phyloP scores from a whole-genome alignment of 1,139 yeast genomes.

The Kodamaea arcana region DNA sequence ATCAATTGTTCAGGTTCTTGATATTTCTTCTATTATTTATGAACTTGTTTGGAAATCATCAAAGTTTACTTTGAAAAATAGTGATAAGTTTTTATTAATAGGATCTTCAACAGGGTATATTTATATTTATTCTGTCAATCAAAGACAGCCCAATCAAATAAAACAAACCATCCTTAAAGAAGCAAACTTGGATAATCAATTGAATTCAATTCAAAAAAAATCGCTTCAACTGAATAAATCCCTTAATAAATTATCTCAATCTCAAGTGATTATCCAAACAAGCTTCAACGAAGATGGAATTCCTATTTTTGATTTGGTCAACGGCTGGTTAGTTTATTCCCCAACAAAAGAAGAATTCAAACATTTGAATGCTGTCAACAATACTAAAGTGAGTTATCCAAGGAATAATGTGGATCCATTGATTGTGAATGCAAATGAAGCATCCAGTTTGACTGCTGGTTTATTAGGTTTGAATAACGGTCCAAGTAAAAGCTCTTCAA shows the following conservation, averaged over 20 bases:
- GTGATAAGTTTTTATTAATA: constrained; percentile 5
- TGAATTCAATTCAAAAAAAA: constrained; percentile 21
- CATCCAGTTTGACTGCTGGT: too few species aligned
- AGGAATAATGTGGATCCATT: constrained; percentile 10
- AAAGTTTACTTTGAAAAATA: constrained; percentile 4
- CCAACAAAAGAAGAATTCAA: constrained; percentile 37
- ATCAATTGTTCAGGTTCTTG: background rate
- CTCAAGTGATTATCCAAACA: constrained; percentile 25
- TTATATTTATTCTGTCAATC: constrained; percentile 2
- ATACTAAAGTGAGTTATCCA: constrained; percentile 5
- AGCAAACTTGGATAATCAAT: constrained; percentile 17
- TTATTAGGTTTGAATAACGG: too few species aligned
- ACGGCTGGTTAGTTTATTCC: constrained; percentile 49
- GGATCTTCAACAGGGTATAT: constrained; percentile 7
- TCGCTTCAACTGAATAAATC: constrained; percentile 18
- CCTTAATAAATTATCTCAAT: constrained; percentile 12
- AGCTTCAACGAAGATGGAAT: constrained; percentile 30
- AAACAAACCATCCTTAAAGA: background rate
- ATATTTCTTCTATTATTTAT: background rate
- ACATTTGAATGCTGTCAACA: constrained; percentile 22
- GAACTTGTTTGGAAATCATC: background rate
- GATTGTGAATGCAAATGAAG: constrained; percentile 6
- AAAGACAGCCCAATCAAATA: too few species aligned
- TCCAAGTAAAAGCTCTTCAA: too few species aligned
- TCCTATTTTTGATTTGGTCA: constrained; percentile 49